phyloP scores from a whole-genome alignment of 2,329 filamentous ascomycete species.

The Aspergillus melleus region DNA sequence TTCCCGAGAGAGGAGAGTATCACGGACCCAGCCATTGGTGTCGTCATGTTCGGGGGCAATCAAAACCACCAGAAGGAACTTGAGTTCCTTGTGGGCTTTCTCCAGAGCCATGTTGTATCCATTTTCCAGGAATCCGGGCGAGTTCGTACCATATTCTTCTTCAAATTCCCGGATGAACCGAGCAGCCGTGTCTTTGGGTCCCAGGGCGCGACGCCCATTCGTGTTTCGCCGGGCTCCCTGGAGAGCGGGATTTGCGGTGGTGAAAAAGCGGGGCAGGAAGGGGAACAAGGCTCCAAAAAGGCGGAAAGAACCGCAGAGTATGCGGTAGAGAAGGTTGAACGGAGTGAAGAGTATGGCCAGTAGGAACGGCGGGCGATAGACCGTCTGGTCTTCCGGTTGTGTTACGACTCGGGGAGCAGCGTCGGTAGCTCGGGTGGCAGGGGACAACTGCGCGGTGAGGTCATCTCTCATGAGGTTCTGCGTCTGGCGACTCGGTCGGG shows the following conservation, averaged over 20 bases:
- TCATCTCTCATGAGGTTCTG: slow-evolving; percentile 67
- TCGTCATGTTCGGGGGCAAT: slow-evolving; percentile 94
- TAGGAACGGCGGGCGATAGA: slow-evolving; percentile 71
- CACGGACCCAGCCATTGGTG: slow-evolving; percentile 74
- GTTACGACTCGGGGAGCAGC: slow-evolving; percentile 84
- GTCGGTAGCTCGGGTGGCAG: slow-evolving; percentile 52
- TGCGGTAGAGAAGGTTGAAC: slow-evolving; percentile 72
- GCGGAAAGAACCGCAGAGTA: slow-evolving; percentile 67
- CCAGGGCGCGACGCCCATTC: slow-evolving; percentile 71
- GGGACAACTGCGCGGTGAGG: slow-evolving; percentile 33
- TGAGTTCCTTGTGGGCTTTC: slow-evolving; percentile 82
- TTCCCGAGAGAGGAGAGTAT: slow-evolving; percentile 76
- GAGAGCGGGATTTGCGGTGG: slow-evolving; percentile 50
- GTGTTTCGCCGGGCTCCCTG: slow-evolving; percentile 54
- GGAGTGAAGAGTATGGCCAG: slow-evolving; percentile 78
- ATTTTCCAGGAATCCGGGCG: slow-evolving; percentile 77
- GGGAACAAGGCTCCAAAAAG: slow-evolving; percentile 76
- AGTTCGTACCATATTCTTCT: slow-evolving; percentile 74
- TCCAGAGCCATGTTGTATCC: slow-evolving; percentile 93
- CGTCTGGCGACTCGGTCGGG: slow-evolving; percentile 61
- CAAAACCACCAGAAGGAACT: slow-evolving; percentile 85
- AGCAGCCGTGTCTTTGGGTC: slow-evolving; percentile 82
- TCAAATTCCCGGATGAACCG: slow-evolving; percentile 92
- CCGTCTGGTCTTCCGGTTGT: slow-evolving; percentile 63
- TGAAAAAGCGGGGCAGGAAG: slow-evolving; percentile 68